phyloP scores from a whole-genome alignment of 768 basidiomycete genomes.

The Lactifluus rugatus region DNA sequence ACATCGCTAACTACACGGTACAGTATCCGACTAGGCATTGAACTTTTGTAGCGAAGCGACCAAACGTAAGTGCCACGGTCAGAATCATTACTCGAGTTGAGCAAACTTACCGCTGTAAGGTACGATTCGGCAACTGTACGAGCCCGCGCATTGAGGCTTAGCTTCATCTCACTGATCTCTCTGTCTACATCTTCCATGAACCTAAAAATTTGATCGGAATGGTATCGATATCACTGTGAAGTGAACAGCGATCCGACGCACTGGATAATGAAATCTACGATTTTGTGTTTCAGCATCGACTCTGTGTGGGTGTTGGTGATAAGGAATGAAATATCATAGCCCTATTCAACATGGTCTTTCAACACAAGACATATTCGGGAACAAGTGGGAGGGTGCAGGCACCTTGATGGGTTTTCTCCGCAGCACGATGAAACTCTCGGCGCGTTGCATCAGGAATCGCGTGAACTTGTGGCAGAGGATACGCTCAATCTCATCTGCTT shows the following conservation, averaged over 20 bases:
- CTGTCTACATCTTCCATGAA: slow-evolving; percentile 99
- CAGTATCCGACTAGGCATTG: slow-evolving; percentile 19
- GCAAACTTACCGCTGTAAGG: slow-evolving; percentile 63
- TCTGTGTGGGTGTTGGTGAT: slow-evolving; percentile 96
- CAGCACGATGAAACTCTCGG: slow-evolving; percentile 94
- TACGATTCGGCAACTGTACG: slow-evolving; percentile 98
- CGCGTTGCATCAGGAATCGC: slow-evolving; percentile 97
- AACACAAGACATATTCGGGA: neutral
- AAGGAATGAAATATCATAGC: slow-evolving; percentile 97
- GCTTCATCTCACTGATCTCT: slow-evolving; percentile 99
- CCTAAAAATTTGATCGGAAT: slow-evolving; percentile 30
- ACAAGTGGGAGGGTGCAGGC: slow-evolving; percentile 23
- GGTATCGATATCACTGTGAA: slow-evolving; percentile 1
- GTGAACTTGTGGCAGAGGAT: slow-evolving; percentile 98
- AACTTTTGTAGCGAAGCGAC: slow-evolving; percentile 19
- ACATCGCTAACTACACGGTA: neutral
- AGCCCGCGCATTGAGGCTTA: slow-evolving; percentile 90
- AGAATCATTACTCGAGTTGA: neutral
- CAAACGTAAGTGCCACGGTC: neutral
- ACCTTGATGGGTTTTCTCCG: slow-evolving; percentile 89
- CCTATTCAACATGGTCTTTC: slow-evolving; percentile 37
- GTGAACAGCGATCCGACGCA: slow-evolving; percentile 25
- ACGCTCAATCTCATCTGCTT: slow-evolving; percentile 96
- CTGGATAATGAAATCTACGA: slow-evolving; percentile 99
- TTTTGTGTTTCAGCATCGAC: slow-evolving; percentile 99